Base-by-base conservation (phyloP, 2,329 filamentous ascomycete species). In the Claviceps spartinae region DNA sequence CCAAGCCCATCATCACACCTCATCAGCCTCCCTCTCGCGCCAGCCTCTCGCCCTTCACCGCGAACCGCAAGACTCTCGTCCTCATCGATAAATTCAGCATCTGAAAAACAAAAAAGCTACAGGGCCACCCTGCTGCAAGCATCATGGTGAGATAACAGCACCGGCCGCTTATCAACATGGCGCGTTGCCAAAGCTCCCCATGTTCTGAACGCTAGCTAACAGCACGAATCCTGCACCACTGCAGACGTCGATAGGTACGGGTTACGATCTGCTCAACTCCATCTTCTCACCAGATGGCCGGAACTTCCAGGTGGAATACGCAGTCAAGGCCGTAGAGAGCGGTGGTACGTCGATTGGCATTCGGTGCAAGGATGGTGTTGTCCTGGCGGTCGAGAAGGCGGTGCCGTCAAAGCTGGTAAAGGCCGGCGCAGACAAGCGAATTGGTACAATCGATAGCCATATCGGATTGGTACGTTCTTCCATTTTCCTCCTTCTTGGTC, bases 301-400 rank as follows among this genome's bases (percentile, higher is more conserved):
- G 63, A 98, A 98, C 72, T 98, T 98, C 72, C 93, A 98, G 73
- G 88, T 94, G 70, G 93, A 98, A 78, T 98, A 98, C 70, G 93
- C 93, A 60, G 86, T 94, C 62, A 98, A 98, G 78, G 93, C 93
- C 52, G 93, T 98, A 57, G 93, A 98, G 75, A 97, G 94, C 65
- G 93, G 91, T 60, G 91, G 93, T 65, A 98, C 93, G 52, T 89
- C 90, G 51, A 82, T 98, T 69, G 93, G 93, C 61, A 95, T 98
- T 71, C 81, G 89, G 68, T 95, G 89, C 79, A 95, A 95, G 74
- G 89, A 97, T 69, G 93, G 93, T 58, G 87, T 98, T 50, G 89
- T 98, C 57, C 79, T 98, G 59, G 93, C 93, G 43, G 84, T 95
- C 56, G 93, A 98, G 77, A 98, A 98, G 79, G 84, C 97, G 65